Conservation (phyloP, 2,329 filamentous ascomycete species). For the Stromatinia cepivora region DNA sequence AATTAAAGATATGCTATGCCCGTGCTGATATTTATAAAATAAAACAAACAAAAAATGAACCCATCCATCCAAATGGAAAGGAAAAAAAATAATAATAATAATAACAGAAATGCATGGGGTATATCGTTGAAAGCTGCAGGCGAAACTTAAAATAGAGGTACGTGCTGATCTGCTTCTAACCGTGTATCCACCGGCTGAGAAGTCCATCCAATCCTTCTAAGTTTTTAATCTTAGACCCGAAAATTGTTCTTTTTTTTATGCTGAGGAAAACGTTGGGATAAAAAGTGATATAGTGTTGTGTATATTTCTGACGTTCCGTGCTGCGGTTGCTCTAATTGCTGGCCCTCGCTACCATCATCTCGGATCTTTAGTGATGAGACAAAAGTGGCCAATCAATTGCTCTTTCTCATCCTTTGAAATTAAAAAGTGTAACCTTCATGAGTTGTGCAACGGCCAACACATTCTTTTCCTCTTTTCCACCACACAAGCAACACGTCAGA, state of each 20-base stretch:
- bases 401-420: conserved; percentile 12
- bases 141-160: conserved; percentile 11
- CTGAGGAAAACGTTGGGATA: neutral
- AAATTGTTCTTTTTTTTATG: neutral
- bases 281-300: neutral
- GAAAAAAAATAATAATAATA: neutral
- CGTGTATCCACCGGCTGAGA: conserved; percentile 10
- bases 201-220: conserved; percentile 16
- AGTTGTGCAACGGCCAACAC: conserved; percentile 23
- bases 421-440: conserved; percentile 20
- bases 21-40: neutral
- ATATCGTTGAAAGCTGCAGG: conserved; percentile 21
- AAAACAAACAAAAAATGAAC: conserved; percentile 1
- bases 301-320: conserved; percentile 3
- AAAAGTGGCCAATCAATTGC: conserved; percentile 6
- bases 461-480: conserved; percentile 14
- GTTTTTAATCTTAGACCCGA: conserved; percentile 7
- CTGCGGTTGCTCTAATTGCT: conserved; percentile 2
- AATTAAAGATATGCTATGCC: neutral
- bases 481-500: conserved; percentile 23
- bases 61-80: neutral
- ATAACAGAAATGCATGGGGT: conserved; percentile 14
- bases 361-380: neutral
- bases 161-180: conserved; percentile 15
- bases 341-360: conserved; percentile 23